phyloP scores from a whole-genome alignment of 768 basidiomycete species.

The Nidularia pulvinata region DNA sequence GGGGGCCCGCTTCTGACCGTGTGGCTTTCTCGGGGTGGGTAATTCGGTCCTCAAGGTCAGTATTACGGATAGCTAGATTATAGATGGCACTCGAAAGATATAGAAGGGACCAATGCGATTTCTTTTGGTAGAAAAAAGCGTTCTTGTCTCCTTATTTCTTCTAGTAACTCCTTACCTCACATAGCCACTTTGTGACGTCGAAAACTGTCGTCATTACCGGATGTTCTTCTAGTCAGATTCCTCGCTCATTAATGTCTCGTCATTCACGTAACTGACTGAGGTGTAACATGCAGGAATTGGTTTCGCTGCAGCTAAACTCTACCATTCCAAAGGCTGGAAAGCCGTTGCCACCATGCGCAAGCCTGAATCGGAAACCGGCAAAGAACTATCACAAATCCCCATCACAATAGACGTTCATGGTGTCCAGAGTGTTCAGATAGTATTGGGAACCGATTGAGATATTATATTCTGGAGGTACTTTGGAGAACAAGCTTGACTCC shows the following conservation, averaged over 20 bases:
- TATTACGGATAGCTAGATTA: too few relatives aligned
- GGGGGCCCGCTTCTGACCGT: too few relatives aligned
- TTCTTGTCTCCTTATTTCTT: too few relatives aligned
- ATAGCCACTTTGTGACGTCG: not conserved
- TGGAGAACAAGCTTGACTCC: not conserved
- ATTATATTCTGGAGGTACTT: not conserved
- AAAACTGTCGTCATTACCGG: not conserved
- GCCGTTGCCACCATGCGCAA: not conserved
- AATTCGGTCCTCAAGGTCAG: too few relatives aligned
- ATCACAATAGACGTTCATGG: not conserved
- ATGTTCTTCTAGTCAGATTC: not conserved
- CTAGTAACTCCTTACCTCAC: too few relatives aligned
- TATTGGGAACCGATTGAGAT: not conserved
- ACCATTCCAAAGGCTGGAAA: not conserved
- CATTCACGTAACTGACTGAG: not conserved
- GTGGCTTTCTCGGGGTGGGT: too few relatives aligned
- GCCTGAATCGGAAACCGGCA: not conserved
- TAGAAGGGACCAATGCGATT: too few relatives aligned
- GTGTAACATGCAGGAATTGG: not conserved
- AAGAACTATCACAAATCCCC: not conserved
- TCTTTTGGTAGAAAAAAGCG: too few relatives aligned
- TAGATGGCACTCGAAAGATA: too few relatives aligned
- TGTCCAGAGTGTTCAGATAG: not conserved
- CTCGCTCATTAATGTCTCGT: not conserved
- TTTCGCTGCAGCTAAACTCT: not conserved